Conservation (phyloP, 202 grass and related monocot genomes). For the Thinopyrum obtusiflorum region DNA sequence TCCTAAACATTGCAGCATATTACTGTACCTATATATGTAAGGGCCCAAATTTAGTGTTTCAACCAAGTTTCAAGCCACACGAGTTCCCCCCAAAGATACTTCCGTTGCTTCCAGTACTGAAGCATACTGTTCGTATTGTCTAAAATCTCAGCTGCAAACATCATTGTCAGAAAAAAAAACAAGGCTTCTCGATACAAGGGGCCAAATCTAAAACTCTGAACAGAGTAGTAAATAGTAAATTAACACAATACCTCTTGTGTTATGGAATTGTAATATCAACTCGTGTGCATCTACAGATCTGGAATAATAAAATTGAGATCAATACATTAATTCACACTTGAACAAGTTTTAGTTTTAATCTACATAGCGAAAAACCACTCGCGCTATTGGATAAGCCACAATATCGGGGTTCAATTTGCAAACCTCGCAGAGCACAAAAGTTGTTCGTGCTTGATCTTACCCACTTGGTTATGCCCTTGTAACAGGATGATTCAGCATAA, state of each 20-base stretch:
- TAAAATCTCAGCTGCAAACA: slow-evolving; percentile 38
- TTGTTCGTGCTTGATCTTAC: too few relatives aligned
- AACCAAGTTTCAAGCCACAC: too few relatives aligned
- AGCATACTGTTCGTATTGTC: slow-evolving; percentile 32
- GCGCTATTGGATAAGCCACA: too few relatives aligned
- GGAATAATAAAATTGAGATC: neutral
- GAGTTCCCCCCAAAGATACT: slow-evolving; percentile 62
- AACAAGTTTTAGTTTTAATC: too few relatives aligned
- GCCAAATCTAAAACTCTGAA: neutral
- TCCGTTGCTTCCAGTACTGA: slow-evolving; percentile 61
- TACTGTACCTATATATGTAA: slow-evolving; percentile 50
- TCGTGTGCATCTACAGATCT: slow-evolving; percentile 44
- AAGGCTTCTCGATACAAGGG: neutral
- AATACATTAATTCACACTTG: too few relatives aligned
- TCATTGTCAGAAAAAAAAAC: slow-evolving; percentile 14
- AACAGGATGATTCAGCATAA: too few relatives aligned
- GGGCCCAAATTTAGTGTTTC: slow-evolving; percentile 60
- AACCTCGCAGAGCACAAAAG: too few relatives aligned
- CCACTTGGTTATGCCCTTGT: too few relatives aligned
- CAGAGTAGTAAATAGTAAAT: neutral
- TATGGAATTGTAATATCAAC: slow-evolving; percentile 59
- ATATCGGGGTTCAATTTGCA: too few relatives aligned
- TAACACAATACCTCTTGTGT: slow-evolving; percentile 32
- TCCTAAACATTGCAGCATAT: too few relatives aligned
- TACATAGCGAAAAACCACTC: too few relatives aligned